Evolutionary conservation across 306 rosid genomes (phyloP), one percentile per base, ranked within the genome.

Genomic region (Malus orientalis): DNA sequence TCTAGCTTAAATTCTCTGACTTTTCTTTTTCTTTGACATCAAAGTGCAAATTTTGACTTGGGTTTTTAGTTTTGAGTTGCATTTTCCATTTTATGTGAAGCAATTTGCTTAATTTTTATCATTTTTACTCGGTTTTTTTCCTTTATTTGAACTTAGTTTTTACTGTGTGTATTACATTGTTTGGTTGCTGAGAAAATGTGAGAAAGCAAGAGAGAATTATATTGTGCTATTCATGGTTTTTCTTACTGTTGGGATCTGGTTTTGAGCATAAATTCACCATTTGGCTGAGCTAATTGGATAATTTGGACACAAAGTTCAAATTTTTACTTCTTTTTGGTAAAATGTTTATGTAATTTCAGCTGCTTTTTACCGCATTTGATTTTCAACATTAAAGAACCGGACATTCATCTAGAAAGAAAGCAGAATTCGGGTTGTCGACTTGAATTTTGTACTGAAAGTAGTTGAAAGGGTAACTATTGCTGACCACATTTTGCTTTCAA

Each of bases 141-240:
- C 40, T 78, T 45, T 71, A 23, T 61, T 36, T 22, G 58, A 58
- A 29, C 51, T 38, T 33, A 1, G 33, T 58, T 63, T 40, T 70
- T 11, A n/a, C 32, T 12, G 16, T 14, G 13, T 60, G 62, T 15
- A 73, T 74, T 73, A 30, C 54, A 70, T 30, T 78, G 77, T 81
- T 71, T 74, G 79, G 70, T 44, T 71, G 70, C 65, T 80, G 36
- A 71, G 76, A 53, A 65, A 76, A 71, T 85, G 84, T 74, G 67
- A 77, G 74, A 67, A 47, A 79, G 74, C 18, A 9, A 44, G 67
- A 70, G 20, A 69, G 29, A 69, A 69, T 22, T 69, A 60, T 29
- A 19, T 4, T 66, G 47, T 61, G 49, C 70, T 29, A 2, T 42
- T 62, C 20, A 16, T 49, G n/a, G 70, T 53, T 59, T 60, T 38